Base-by-base conservation (phyloP, 352 stramenopile species). In the Pythium oligandrum region DNA sequence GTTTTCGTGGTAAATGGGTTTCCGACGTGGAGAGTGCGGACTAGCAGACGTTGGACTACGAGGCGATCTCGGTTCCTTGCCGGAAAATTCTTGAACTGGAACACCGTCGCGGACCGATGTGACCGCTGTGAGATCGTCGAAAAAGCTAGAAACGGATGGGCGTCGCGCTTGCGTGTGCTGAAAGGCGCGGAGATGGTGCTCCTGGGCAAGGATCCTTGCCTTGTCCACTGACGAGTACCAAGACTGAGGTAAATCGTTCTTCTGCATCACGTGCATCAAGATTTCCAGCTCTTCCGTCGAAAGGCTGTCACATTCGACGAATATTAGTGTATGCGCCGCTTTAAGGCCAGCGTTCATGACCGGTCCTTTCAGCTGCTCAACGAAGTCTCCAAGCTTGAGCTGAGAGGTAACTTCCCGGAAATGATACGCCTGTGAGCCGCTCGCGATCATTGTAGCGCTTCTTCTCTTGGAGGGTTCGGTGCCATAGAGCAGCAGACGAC, bases 241-340 rank as follows among this genome's bases (percentile, higher is more conserved):
- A 8, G 73, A 58, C 2, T 44, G 38, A 4, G 76, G 74, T 1
- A 85, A 12, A 40, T 86, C 76, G 12, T 67, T 60, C 34, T 78
- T 68, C 4, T 63, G 51, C 35, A 85, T 55, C 4, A 83, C 49
- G 32, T 84, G 62, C 32, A 83, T 46, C 0, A 83, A 26, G 34
- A 85, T 34, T 4, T 58, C 57, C 3, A 70, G 53, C n/a, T 81
- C 70, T 4, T 65, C 62, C 1, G 9, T 3, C 5, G 57, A 56
- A 3, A 90, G 46, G 33, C 82, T 64, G n/a, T 86, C 75, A 11
- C 73, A 81, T 9, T 84, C 76, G 4, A 69, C 50, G 44, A 78
- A 90, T 8, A 90, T 33, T 34, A 88, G 49, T 0, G 71, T 84
- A 40, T 83, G 65, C 2, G 63, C 71, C 3, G 70, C 63, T 38